phyloP scores from a whole-genome alignment of 2,329 filamentous ascomycete species.

The Exophiala spinifera region DNA sequence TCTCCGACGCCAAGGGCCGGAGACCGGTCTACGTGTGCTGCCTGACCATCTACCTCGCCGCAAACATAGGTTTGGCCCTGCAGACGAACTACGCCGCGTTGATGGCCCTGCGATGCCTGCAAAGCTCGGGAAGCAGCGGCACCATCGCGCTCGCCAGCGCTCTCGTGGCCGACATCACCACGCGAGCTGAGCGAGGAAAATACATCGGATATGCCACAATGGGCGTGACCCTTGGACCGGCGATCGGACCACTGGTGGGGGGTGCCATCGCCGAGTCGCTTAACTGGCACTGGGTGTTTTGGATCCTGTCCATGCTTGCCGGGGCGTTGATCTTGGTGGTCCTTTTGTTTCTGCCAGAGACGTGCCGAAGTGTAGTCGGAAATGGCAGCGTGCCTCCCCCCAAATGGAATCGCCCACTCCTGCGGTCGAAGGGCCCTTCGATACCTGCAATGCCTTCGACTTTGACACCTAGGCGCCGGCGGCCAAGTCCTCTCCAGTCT shows the following conservation, averaged over 20 bases:
- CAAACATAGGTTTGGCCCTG: conserved; percentile 40
- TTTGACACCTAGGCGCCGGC: neutral
- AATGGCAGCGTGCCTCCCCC: conserved; percentile 30
- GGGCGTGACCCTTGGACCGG: conserved; percentile 40
- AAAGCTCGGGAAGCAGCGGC: conserved; percentile 41
- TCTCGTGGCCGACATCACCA: conserved; percentile 41
- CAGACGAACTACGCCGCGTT: conserved; percentile 38
- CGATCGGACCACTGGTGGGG: conserved; percentile 50
- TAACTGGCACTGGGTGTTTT: conserved; percentile 53
- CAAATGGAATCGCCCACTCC: conserved; percentile 3
- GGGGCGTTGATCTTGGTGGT: conserved; percentile 26
- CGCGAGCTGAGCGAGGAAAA: conserved; percentile 38
- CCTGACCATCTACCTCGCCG: conserved; percentile 41
- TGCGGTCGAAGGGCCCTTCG: neutral
- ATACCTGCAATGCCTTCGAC: no score
- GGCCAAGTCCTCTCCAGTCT: conserved; percentile 5
- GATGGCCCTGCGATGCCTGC: conserved; percentile 39
- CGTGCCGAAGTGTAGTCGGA: conserved; percentile 35
- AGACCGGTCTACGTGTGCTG: conserved; percentile 49
- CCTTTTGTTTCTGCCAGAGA: conserved; percentile 33
- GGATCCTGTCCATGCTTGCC: conserved; percentile 36
- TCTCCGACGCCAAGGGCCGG: conserved; percentile 49
- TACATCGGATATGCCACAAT: conserved; percentile 40
- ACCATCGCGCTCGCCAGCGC: conserved; percentile 41
- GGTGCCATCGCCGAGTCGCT: conserved; percentile 46